Percentiles rank a stretch among this genome's conserved stretches.
These are phyloP conservation scores for Penicillium daleae DNA, from an alignment of 495 filamentous ascomycete species.

Conservation along the genomic window DNA sequence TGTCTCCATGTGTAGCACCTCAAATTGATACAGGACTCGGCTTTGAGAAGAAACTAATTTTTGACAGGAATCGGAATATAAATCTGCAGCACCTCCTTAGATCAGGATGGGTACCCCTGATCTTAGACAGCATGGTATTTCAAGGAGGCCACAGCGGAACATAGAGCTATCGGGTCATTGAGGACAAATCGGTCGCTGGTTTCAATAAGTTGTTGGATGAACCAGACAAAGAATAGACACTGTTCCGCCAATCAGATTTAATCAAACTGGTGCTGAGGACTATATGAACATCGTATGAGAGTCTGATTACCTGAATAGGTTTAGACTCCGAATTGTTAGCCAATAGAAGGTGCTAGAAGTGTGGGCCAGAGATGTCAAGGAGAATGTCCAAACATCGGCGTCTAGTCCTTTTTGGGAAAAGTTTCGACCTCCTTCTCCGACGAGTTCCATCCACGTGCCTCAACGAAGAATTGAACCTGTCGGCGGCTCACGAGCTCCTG, in stretches of 20 bases:
- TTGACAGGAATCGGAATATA: background rate
- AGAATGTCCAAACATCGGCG: conserved; percentile 16
- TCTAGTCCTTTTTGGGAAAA: conserved; percentile 28
- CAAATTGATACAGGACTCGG: background rate
- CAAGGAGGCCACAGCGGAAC: background rate
- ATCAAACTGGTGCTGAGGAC: background rate
- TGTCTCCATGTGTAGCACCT: background rate
- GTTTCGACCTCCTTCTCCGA: background rate
- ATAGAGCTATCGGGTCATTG: background rate
- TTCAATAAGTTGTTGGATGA: background rate
- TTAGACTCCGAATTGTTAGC: conserved; percentile 29
- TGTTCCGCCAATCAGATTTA: background rate
- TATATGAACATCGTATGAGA: conserved; percentile 6
- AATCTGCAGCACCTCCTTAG: background rate
- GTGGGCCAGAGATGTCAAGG: background rate
- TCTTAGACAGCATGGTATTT: background rate
- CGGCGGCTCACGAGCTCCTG: background rate
- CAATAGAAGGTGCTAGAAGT: background rate
- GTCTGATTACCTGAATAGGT: conserved; percentile 23
- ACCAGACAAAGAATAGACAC: background rate
- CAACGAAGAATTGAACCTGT: background rate
- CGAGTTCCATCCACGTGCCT: conserved; percentile 5
- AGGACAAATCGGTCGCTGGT: background rate
- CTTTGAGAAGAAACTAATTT: background rate
- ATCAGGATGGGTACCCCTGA: background rate